A percentile compares a stretch with the other conserved stretches of the same genome.
phyloP scores from a whole-genome alignment of 164 flowering plant species.

The Santalum album region DNA sequence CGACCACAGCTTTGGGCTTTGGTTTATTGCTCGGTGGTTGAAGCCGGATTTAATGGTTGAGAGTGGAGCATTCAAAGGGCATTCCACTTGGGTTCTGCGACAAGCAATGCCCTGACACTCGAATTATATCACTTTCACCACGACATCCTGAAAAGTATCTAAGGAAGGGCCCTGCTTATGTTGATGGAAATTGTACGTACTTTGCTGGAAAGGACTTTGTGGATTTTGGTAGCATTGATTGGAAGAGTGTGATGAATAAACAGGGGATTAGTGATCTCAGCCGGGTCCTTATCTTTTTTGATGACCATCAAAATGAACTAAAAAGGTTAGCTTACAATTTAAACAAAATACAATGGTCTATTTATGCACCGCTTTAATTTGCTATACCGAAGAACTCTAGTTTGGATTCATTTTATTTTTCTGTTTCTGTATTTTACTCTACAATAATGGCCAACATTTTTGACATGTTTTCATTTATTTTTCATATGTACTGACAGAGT shows the following conservation, averaged over 20 bases:
- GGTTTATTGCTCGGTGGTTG: conserved; percentile 92
- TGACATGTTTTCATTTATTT: conserved; percentile 7
- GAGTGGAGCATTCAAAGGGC: conserved; percentile 99
- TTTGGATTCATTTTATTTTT: no score
- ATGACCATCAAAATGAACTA: conserved; percentile 93
- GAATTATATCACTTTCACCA: conserved; percentile 72
- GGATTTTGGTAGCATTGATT: conserved; percentile 87
- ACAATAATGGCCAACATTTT: no score
- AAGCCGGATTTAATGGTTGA: conserved; percentile 94
- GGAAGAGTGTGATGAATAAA: conserved; percentile 64
- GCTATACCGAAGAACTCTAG: no score
- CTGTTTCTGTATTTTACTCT: no score
- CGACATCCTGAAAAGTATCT: conserved; percentile 93
- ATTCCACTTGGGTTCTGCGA: conserved; percentile 96
- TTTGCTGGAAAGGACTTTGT: conserved; percentile 94
- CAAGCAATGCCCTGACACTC: conserved; percentile 91
- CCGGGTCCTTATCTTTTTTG: conserved; percentile 80
- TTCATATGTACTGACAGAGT: conserved; percentile 34
- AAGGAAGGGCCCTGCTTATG: conserved; percentile 97
- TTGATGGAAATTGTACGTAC: conserved; percentile 94
- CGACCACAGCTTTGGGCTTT: conserved; percentile 98
- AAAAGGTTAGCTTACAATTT: conserved; percentile 46
- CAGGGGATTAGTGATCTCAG: conserved; percentile 67
- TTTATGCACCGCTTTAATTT: no score
- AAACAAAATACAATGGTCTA: neutral